Evolutionary conservation across 2,329 filamentous ascomycete species (phyloP), one percentile per base, ranked within the genome.

Genomic region (Paraconiothyrium sp.): DNA sequence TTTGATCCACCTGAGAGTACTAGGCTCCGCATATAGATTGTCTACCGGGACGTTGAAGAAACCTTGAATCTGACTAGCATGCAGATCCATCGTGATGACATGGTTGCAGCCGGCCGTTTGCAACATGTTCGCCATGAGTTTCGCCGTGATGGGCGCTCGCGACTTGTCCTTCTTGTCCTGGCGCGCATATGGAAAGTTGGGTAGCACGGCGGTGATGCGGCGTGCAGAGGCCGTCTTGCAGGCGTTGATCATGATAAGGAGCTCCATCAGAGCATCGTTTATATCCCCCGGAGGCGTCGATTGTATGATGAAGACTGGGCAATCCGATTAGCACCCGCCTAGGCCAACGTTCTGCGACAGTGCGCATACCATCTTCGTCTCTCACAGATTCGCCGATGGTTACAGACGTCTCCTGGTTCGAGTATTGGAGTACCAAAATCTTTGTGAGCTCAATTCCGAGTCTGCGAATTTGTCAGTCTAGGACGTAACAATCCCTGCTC

Each of bases 101-200:
- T 94, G 92, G 78, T 93, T 93, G 80, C 93, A 97, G 59, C 94
- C 94, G 47, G 94, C 94, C 2, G 93, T 96, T 79, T 97, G 93
- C 59, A 98, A 86, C 94, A 98, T 97, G 81, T 98, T 97, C 60
- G 94, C 94, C 82, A 97, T 96, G 58, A 98, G 85, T 79, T 95
- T 96, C 24, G 94, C 94, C 46, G 92, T 96, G 78, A 98, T 99
- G 44, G 95, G 94, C n/a, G 95, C 94, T 67, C 94, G 89, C 58
- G 91, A 95, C 84, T 92, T 92, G 83, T 97, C 94, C 82, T 98
- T 98, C 85, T 98, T 98, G 81, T 98, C 95, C 82, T 98, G 94
- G 54, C 94, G 89, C 14, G 94, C 94, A 76, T 98, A 98, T 32
- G 94, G 94, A 81, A 97, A 98, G 81, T 97, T 97, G 69, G 94